Percentiles rank a stretch among this genome's conserved stretches.
These are phyloP conservation scores for Globisporangium camurandrum DNA, from an alignment of 352 stramenopile genomes.

Conservation along the genomic window DNA sequence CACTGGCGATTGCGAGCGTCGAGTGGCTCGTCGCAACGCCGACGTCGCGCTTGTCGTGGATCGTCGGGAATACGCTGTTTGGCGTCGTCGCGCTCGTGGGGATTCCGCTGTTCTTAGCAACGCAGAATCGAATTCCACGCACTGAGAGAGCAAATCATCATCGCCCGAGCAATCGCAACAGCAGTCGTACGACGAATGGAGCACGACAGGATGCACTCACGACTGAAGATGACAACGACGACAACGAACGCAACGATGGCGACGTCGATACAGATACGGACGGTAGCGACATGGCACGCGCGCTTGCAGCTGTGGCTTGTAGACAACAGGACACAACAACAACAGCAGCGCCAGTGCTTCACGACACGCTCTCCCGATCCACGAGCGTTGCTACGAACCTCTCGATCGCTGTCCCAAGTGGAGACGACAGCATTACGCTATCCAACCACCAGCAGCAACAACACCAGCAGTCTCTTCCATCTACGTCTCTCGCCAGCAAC, in stretches of 20 bases:
- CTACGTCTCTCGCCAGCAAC: too few species aligned
- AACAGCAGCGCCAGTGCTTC: too few species aligned
- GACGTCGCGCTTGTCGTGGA: constrained; percentile 50
- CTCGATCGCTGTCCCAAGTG: not conserved
- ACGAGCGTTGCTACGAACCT: too few species aligned
- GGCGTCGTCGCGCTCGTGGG: constrained; percentile 53
- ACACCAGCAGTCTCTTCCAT: too few species aligned
- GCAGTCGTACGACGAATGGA: too few species aligned
- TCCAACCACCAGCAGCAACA: not conserved
- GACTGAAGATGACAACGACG: not conserved
- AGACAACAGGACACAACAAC: too few species aligned
- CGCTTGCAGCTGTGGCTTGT: too few species aligned
- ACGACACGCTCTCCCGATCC: not conserved
- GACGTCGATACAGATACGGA: too few species aligned
- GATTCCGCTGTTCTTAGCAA: constrained; percentile 64
- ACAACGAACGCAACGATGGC: too few species aligned
- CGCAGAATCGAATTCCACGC: constrained; percentile 38
- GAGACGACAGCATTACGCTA: not conserved
- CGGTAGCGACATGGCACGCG: too few species aligned
- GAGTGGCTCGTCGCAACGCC: constrained; percentile 69
- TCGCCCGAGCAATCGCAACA: constrained; percentile 10
- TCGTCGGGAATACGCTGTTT: constrained; percentile 77
- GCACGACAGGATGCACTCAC: too few species aligned
- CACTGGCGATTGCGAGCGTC: constrained; percentile 37
- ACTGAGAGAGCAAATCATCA: too few species aligned